These are phyloP conservation scores for Daedaleopsis sinensis DNA, from an alignment of 768 basidiomycete species.

Conservation along the genomic window DNA sequence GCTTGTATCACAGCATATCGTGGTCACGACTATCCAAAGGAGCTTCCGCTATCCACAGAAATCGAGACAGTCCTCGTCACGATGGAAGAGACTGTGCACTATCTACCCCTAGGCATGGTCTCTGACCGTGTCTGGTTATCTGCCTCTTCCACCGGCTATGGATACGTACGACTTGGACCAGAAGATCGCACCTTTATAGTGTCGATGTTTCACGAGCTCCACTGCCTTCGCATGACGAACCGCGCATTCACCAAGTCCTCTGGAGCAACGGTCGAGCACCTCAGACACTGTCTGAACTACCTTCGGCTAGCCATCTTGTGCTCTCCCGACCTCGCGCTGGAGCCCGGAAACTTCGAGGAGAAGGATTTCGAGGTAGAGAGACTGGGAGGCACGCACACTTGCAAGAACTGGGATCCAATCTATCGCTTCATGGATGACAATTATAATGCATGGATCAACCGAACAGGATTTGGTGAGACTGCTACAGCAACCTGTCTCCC, in stretches of 20 bases:
- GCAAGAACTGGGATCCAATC: slow-evolving; percentile 31
- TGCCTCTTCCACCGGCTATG: slow-evolving; percentile 30
- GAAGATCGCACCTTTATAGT: slow-evolving; percentile 37
- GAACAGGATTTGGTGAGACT: not conserved
- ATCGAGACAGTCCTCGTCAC: slow-evolving; percentile 21
- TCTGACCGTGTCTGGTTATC: slow-evolving; percentile 33
- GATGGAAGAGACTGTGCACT: slow-evolving; percentile 36
- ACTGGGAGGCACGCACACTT: slow-evolving; percentile 27
- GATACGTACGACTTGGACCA: slow-evolving; percentile 36
- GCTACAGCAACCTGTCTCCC: too few relatives aligned
- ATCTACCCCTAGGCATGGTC: slow-evolving; percentile 28
- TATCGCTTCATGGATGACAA: slow-evolving; percentile 28
- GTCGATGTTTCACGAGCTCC: slow-evolving; percentile 42
- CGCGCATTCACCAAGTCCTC: slow-evolving; percentile 18
- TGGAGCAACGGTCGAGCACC: slow-evolving; percentile 28
- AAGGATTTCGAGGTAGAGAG: slow-evolving; percentile 21
- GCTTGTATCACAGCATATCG: slow-evolving; percentile 34
- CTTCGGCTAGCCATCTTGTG: slow-evolving; percentile 37
- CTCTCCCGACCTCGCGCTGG: slow-evolving; percentile 33
- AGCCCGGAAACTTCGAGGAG: slow-evolving; percentile 28
- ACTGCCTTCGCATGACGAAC: slow-evolving; percentile 37
- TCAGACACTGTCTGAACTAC: slow-evolving; percentile 38
- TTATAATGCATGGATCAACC: not conserved
- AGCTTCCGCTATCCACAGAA: slow-evolving; percentile 25
- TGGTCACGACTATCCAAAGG: slow-evolving; percentile 34